These are phyloP conservation scores for Carpinus viminea DNA, from an alignment of 306 rosid species.

Conservation along the genomic window DNA sequence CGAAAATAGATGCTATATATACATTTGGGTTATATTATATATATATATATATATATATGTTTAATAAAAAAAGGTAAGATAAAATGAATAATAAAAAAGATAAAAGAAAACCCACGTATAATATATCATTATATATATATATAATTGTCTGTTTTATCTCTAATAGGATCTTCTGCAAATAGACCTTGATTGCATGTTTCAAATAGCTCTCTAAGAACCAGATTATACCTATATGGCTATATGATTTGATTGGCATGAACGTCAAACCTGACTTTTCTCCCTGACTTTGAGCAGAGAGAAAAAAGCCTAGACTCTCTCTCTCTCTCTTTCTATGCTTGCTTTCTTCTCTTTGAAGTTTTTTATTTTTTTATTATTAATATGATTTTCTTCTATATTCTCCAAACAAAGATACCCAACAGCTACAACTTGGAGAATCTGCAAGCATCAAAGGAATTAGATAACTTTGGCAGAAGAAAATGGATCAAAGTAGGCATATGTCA, in stretches of 20 bases:
- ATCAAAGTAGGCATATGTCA: slow-evolving; percentile 58
- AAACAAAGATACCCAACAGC: slow-evolving; percentile 42
- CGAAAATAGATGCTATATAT: neutral
- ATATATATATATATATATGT: too few relatives aligned
- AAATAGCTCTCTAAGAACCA: slow-evolving; percentile 12
- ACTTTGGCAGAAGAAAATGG: slow-evolving; percentile 43
- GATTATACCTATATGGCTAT: slow-evolving; percentile 23
- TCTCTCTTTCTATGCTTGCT: slow-evolving; percentile 38
- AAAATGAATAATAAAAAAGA: too few relatives aligned
- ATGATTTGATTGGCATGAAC: slow-evolving; percentile 40
- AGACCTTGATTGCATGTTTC: slow-evolving; percentile 43
- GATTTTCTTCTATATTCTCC: slow-evolving; percentile 41
- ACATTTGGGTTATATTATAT: too few relatives aligned
- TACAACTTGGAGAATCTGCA: slow-evolving; percentile 61
- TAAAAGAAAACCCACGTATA: too few relatives aligned
- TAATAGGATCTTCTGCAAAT: slow-evolving; percentile 40
- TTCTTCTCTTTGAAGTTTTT: slow-evolving; percentile 49
- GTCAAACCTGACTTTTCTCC: slow-evolving; percentile 44
- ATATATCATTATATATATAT: too few relatives aligned
- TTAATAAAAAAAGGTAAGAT: too few relatives aligned
- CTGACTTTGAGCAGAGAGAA: slow-evolving; percentile 35
- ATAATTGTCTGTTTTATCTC: neutral
- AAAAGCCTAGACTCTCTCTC: slow-evolving; percentile 10
- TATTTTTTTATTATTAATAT: neutral
- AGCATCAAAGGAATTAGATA: slow-evolving; percentile 43